These are phyloP conservation scores for Parietaria judaica DNA, from an alignment of 306 rosid species.

Conservation along the genomic window DNA sequence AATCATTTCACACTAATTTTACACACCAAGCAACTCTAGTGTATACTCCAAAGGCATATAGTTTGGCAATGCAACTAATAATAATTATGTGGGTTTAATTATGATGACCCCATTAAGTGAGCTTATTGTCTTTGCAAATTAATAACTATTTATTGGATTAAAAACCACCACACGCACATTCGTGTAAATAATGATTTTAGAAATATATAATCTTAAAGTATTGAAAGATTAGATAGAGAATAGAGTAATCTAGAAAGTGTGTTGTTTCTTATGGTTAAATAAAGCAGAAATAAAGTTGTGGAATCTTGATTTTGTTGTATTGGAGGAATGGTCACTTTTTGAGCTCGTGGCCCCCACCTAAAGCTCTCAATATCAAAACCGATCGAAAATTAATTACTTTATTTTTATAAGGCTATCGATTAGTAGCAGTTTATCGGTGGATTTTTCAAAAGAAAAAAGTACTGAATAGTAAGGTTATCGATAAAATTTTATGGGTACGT, in stretches of 20 bases:
- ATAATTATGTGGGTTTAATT: not conserved
- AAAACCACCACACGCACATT: conserved; percentile 1
- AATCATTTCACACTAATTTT: not conserved
- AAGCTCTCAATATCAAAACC: no score
- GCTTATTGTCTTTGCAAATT: not conserved
- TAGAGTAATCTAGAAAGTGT: no score
- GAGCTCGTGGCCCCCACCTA: conserved; percentile 1
- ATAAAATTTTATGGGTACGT: no score
- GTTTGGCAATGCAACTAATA: not conserved
- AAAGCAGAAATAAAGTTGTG: not conserved
- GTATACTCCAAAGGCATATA: not conserved
- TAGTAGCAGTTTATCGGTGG: no score
- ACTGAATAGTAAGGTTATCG: no score
- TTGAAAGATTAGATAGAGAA: no score
- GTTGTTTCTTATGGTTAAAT: no score
- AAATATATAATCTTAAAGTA: no score
- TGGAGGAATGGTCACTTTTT: conserved; percentile 8
- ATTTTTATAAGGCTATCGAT: no score
- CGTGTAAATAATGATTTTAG: no score
- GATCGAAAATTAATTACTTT: no score
- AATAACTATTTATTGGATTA: not conserved
- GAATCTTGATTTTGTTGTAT: not conserved
- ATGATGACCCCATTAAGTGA: not conserved
- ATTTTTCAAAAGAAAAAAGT: no score
- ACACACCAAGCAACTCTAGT: not conserved